Evolutionary conservation across 257 asterid genomes (phyloP).

Genomic region (Nicotiana paniculata): DNA sequence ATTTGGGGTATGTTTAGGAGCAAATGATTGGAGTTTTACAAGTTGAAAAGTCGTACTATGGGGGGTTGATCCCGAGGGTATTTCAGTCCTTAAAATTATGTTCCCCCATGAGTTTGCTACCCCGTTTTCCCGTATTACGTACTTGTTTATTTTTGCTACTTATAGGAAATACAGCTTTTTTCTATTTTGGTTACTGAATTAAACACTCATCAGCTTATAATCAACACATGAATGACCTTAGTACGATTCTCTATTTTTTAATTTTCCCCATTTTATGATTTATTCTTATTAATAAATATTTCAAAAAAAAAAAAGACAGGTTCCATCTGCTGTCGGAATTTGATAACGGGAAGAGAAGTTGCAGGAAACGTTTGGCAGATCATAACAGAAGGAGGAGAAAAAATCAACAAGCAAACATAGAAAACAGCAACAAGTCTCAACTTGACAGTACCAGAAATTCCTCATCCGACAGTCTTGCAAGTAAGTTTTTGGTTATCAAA

Average conservation of each 20-base stretch:
- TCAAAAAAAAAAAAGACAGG: constrained; percentile 21
- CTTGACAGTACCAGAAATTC: constrained; percentile 38
- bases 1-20: constrained; percentile 18
- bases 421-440: constrained; percentile 46
- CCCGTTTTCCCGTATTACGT: constrained; percentile 24
- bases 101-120: constrained; percentile 20
- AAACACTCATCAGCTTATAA: constrained; percentile 8
- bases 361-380: constrained; percentile 94
- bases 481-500: constrained; percentile 32
- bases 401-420: constrained; percentile 47
- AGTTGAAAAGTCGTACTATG: constrained; percentile 23
- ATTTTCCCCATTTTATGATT: not conserved
- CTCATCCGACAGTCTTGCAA: constrained; percentile 41
- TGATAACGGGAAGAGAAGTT: constrained; percentile 92
- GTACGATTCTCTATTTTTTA: not conserved
- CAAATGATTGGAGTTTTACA: constrained; percentile 30
- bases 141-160: constrained; percentile 36
- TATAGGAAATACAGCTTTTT: constrained; percentile 28
- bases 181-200: not conserved
- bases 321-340: constrained; percentile 88
- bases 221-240: not conserved
- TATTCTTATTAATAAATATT: not conserved
- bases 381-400: constrained; percentile 87
- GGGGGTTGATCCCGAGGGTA: constrained; percentile 76
- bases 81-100: constrained; percentile 40